Conservation (phyloP, 805 yeast genomes). For the Candida hungchunana region DNA sequence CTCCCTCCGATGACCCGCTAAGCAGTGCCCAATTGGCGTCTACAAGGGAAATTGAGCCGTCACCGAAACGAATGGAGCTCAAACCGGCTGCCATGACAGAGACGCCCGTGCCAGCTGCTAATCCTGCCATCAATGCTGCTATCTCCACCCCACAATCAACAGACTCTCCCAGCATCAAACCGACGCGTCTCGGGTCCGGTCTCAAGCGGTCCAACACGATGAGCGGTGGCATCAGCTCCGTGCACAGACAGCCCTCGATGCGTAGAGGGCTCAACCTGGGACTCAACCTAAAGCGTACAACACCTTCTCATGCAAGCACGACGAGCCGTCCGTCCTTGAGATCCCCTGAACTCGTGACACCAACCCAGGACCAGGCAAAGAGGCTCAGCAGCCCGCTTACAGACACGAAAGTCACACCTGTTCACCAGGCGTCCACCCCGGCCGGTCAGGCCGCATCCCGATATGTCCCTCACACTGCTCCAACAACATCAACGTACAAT, state of each 20-base stretch:
- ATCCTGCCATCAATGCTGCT: neutral
- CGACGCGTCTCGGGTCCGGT: constrained; percentile 7
- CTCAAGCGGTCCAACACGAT: constrained; percentile 23
- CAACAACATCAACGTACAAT: too few relatives aligned
- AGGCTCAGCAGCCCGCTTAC: constrained; percentile 4
- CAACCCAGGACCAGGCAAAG: constrained; percentile 3
- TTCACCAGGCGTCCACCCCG: too few relatives aligned
- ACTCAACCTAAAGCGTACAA: constrained; percentile 9
- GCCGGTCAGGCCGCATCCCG: too few relatives aligned
- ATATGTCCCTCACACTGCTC: too few relatives aligned
- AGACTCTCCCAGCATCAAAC: constrained; percentile 1
- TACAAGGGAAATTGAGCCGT: constrained; percentile 3
- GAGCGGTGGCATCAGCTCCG: constrained; percentile 17
- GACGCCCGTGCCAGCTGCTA: neutral
- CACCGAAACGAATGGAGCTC: constrained; percentile 5
- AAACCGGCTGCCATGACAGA: neutral
- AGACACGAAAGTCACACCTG: constrained; percentile 6
- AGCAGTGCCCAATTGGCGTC: neutral
- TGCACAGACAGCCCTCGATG: constrained; percentile 17
- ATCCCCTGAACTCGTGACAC: constrained; percentile 14
- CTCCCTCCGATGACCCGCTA: constrained; percentile 23
- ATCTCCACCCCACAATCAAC: neutral
- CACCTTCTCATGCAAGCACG: constrained; percentile 1
- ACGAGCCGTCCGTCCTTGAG: constrained; percentile 6
- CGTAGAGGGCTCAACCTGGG: constrained; percentile 25